These are phyloP conservation scores for Teratosphaeria destructans DNA, from an alignment of 2,329 filamentous ascomycete genomes.

Conservation along the genomic window DNA sequence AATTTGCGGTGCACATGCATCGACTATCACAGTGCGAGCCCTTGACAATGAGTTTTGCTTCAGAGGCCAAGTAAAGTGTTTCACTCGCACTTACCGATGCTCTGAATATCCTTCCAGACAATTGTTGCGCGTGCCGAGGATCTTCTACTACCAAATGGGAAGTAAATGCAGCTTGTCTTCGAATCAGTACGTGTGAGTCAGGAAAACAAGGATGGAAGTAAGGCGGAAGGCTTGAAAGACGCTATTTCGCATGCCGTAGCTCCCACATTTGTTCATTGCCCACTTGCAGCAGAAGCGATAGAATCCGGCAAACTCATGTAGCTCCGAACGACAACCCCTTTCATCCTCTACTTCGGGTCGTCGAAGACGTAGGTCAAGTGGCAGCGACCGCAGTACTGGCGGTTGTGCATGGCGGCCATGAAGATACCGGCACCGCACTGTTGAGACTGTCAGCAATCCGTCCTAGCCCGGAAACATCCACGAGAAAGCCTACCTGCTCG, in stretches of 20 bases:
- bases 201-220: not conserved
- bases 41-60: no score
- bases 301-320: not conserved
- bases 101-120: no score
- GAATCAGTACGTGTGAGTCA: no score
- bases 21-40: no score
- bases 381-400: slow-evolving; percentile 83
- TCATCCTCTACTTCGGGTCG: slow-evolving; percentile 33
- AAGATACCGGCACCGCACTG: slow-evolving; percentile 99
- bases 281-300: not conserved
- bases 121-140: no score
- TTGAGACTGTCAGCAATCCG: slow-evolving; percentile 26
- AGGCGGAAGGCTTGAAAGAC: not conserved
- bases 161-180: no score
- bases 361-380: slow-evolving; percentile 64
- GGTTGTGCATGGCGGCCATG: slow-evolving; percentile 99
- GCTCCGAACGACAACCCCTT: not conserved
- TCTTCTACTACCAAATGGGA: no score
- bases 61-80: no score
- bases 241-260: not conserved
- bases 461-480: not conserved
- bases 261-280: not conserved
- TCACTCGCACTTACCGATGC: no score
- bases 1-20: no score
- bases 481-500: slow-evolving; percentile 47